These are phyloP conservation scores for Ophiostoma sp. DNA, from an alignment of 2,329 filamentous ascomycete species.

Conservation along the genomic window DNA sequence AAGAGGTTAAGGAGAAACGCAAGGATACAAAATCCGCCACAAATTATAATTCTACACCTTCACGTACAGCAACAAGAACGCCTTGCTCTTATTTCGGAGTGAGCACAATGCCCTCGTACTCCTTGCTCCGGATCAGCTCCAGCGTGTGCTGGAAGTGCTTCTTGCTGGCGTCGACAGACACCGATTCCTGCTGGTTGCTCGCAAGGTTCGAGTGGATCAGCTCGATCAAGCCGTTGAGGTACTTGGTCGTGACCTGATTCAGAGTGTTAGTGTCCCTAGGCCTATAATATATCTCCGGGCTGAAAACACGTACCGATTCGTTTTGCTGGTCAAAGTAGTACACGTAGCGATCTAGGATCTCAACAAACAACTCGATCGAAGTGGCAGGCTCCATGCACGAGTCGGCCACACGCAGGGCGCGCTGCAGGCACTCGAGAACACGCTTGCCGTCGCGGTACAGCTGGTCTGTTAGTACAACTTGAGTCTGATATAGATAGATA, in stretches of 20 bases:
- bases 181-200: constrained; percentile 68
- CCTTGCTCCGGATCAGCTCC: constrained; percentile 84
- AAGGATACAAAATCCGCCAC: constrained; percentile 4
- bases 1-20: neutral
- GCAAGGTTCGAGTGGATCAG: constrained; percentile 94
- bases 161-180: constrained; percentile 79
- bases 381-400: constrained; percentile 98
- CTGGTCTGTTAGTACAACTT: constrained; percentile 40
- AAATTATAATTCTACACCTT: constrained; percentile 13
- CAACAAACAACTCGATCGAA: constrained; percentile 95
- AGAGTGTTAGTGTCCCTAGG: neutral
- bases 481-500: neutral
- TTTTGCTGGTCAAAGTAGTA: constrained; percentile 99
- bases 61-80: neutral
- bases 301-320: constrained; percentile 58
- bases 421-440: constrained; percentile 91
- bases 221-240: constrained; percentile 95
- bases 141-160: constrained; percentile 93
- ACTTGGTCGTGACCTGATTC: constrained; percentile 72
- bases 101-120: constrained; percentile 87
- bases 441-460: constrained; percentile 96
- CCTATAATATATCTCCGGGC: neutral
- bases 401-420: constrained; percentile 90
- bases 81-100: constrained; percentile 44
- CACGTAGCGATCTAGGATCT: constrained; percentile 96